Evolutionary conservation across 2,329 filamentous ascomycete species (phyloP).

Genomic region (Drechslerella coelobrocha): DNA sequence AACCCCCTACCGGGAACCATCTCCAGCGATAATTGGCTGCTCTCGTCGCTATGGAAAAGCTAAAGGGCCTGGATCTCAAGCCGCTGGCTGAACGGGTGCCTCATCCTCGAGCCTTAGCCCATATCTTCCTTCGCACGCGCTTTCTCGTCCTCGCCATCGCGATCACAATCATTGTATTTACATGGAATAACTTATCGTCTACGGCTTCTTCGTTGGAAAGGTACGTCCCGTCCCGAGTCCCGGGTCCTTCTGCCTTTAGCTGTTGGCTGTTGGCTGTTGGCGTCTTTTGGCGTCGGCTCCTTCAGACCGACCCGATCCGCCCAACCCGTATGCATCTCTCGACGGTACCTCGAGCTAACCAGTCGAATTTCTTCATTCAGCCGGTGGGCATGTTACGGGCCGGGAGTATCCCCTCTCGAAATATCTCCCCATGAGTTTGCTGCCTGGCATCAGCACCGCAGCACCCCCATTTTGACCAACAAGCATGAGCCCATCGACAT

Average conservation of each 20-base stretch:
- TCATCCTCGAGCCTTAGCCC: slow-evolving; percentile 29
- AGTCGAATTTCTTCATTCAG: neutral
- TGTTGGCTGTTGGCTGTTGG: neutral
- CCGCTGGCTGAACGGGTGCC: slow-evolving; percentile 37
- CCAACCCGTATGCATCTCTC: neutral
- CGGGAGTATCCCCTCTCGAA: slow-evolving; percentile 91
- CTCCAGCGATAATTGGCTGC: no score
- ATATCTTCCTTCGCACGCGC: slow-evolving; percentile 34
- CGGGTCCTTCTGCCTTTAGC: neutral
- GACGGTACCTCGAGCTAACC: neutral
- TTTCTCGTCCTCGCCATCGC: slow-evolving; percentile 36
- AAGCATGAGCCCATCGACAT: slow-evolving; percentile 86
- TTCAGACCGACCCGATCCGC: neutral
- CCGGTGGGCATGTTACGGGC: slow-evolving; percentile 80
- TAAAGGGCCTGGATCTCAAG: slow-evolving; percentile 32
- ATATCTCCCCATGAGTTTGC: slow-evolving; percentile 91
- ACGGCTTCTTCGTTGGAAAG: slow-evolving; percentile 42
- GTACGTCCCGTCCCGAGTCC: slow-evolving; percentile 6
- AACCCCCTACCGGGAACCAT: no score
- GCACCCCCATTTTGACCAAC: slow-evolving; percentile 95
- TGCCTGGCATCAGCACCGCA: slow-evolving; percentile 84
- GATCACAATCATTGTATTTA: slow-evolving; percentile 27
- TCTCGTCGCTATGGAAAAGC: slow-evolving; percentile 35
- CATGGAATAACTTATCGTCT: slow-evolving; percentile 30
- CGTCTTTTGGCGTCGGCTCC: neutral